A percentile compares a stretch with the other conserved stretches of the same genome.
Evolutionary conservation across 495 filamentous ascomycete genomes (phyloP).

Genomic region (Bombardia bombarda): DNA sequence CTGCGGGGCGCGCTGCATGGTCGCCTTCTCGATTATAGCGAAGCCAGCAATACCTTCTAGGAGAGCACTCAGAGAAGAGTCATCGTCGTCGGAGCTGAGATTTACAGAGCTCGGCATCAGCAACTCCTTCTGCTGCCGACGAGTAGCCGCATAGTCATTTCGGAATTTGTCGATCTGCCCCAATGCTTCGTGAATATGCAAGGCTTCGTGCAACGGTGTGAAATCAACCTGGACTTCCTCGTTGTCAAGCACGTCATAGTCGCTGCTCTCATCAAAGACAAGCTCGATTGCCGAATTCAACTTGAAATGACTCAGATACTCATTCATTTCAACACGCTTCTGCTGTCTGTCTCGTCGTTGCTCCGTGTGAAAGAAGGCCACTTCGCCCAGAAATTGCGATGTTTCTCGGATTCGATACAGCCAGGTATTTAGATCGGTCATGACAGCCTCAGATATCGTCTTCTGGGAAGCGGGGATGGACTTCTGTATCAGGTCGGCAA

Average conservation of each 20-base stretch:
- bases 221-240: conserved; percentile 93
- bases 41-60: conserved; percentile 93
- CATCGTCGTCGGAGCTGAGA: conserved; percentile 61
- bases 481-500: conserved; percentile 91
- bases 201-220: conserved; percentile 85
- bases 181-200: conserved; percentile 94
- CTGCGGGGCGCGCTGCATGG: conserved; percentile 76
- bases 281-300: conserved; percentile 94
- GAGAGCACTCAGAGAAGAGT: conserved; percentile 68
- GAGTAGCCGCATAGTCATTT: conserved; percentile 80
- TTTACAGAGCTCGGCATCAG: conserved; percentile 67
- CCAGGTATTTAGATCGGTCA: conserved; percentile 97
- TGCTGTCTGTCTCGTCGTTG: conserved; percentile 78
- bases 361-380: conserved; percentile 94
- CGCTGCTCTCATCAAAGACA: conserved; percentile 88
- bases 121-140: conserved; percentile 85
- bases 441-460: conserved; percentile 90
- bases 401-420: conserved; percentile 93
- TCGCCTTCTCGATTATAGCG: conserved; percentile 90
- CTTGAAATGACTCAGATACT: conserved; percentile 71
- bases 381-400: conserved; percentile 87
- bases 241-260: conserved; percentile 90
- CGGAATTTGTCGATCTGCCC: conserved; percentile 88
- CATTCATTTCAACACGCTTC: conserved; percentile 62
- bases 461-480: conserved; percentile 89